Percentiles rank a stretch among this genome's conserved stretches.
Conservation (phyloP, 31 red algal genomes). For the Asparagopsis taxiformis region DNA sequence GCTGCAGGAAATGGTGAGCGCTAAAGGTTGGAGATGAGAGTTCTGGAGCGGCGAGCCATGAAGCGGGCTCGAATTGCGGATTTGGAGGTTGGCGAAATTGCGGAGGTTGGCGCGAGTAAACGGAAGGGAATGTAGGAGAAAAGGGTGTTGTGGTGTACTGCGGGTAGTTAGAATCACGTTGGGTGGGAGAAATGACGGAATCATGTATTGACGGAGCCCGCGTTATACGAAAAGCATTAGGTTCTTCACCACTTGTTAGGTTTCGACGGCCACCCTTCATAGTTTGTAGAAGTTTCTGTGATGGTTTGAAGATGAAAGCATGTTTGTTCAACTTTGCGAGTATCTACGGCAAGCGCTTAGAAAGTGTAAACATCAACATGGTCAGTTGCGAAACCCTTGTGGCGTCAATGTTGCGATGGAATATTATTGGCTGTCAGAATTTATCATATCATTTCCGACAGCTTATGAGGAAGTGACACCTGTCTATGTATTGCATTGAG, state of each 20-base stretch:
- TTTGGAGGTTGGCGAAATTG: slow-evolving; percentile 6
- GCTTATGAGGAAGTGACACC: too few relatives aligned
- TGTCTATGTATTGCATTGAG: too few relatives aligned
- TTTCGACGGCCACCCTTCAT: slow-evolving; percentile 23
- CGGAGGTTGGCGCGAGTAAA: neutral
- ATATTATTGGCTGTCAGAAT: too few relatives aligned
- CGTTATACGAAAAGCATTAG: slow-evolving; percentile 27
- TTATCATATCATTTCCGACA: too few relatives aligned
- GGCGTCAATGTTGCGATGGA: too few relatives aligned
- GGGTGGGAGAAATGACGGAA: neutral
- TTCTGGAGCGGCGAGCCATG: slow-evolving; percentile 38
- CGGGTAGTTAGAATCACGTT: neutral
- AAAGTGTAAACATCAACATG: too few relatives aligned
- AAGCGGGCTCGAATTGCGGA: slow-evolving; percentile 37
- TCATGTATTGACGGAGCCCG: slow-evolving; percentile 1
- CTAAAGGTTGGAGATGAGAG: slow-evolving; percentile 38
- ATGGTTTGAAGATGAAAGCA: too few relatives aligned
- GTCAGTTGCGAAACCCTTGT: too few relatives aligned
- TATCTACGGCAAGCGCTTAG: too few relatives aligned
- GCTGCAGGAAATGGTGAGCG: slow-evolving; percentile 64
- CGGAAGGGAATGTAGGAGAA: slow-evolving; percentile 6
- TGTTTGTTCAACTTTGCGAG: too few relatives aligned
- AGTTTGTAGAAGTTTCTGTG: neutral
- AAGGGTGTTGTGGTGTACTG: neutral
- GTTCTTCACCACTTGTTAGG: slow-evolving; percentile 15